phyloP scores from a whole-genome alignment of 495 filamentous ascomycete genomes.

The Aspergillus mulundensis region DNA sequence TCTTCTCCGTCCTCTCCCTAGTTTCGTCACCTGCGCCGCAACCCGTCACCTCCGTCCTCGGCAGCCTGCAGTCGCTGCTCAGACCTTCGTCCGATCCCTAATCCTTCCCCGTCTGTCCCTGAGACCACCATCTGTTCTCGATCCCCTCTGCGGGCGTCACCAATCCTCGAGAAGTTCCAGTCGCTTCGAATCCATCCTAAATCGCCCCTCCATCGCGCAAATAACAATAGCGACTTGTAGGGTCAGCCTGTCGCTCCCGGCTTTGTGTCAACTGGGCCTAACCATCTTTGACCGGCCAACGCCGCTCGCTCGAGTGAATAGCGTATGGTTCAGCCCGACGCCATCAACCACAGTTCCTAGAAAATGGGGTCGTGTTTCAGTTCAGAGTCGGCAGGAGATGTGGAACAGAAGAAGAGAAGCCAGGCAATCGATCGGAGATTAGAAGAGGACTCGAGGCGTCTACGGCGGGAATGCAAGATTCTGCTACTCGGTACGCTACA shows the following conservation, averaged over 20 bases:
- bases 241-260: conserved; percentile 1
- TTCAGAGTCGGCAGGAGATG: conserved; percentile 67
- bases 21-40: conserved; percentile 20
- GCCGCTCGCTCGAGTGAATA: conserved; percentile 26
- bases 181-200: background rate
- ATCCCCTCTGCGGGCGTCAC: conserved; percentile 6
- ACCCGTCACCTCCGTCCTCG: conserved; percentile 14
- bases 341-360: conserved; percentile 21
- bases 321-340: conserved; percentile 24
- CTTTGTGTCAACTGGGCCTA: conserved; percentile 4
- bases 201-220: conserved; percentile 12
- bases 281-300: conserved; percentile 16
- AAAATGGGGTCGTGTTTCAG: conserved; percentile 90
- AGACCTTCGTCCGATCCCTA: conserved; percentile 17
- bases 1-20: conserved; percentile 15
- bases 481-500: conserved; percentile 70
- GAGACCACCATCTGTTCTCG: conserved; percentile 16
- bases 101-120: conserved; percentile 7
- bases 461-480: conserved; percentile 98
- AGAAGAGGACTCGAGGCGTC: conserved; percentile 84
- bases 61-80: conserved; percentile 22
- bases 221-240: background rate
- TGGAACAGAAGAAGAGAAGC: conserved; percentile 89
- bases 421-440: conserved; percentile 88
- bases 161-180: conserved; percentile 10